Evolutionary conservation across 176 grass and related monocot genomes (phyloP).

Genomic region (Eleusine indica): DNA sequence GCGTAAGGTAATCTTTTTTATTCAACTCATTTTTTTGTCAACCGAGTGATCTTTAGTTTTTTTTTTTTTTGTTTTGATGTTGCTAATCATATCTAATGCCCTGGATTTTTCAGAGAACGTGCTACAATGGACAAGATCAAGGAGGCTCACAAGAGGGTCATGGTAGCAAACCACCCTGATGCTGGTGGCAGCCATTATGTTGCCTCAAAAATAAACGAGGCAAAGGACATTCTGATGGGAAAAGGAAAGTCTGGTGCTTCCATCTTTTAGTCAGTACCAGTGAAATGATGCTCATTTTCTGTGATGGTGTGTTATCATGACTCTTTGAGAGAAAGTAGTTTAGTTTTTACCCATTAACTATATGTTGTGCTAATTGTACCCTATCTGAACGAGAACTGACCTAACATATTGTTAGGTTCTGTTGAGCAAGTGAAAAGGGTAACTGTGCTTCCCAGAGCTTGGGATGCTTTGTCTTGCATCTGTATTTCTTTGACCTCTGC

Average conservation of each 20-base stretch:
- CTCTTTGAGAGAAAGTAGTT: conserved; percentile 7
- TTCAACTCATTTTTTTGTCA: background rate
- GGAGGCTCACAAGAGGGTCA: conserved; percentile 87
- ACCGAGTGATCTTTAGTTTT: conserved; percentile 5
- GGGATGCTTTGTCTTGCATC: background rate
- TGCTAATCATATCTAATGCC: conserved; percentile 7
- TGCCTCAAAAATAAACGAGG: conserved; percentile 84
- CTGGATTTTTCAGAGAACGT: conserved; percentile 60
- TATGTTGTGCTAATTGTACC: conserved; percentile 27
- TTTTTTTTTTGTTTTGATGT: background rate
- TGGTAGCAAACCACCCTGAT: conserved; percentile 93
- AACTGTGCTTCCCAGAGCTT: background rate
- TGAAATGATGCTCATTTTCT: background rate
- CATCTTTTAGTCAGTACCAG: conserved; percentile 42
- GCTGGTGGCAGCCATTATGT: conserved; percentile 92
- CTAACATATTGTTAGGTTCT: background rate
- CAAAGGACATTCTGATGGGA: conserved; percentile 77
- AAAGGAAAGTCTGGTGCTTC: conserved; percentile 57
- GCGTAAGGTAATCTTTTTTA: conserved; percentile 57
- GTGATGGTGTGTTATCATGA: background rate
- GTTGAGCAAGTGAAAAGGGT: background rate
- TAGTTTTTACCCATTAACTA: conserved; percentile 19
- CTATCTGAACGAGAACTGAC: conserved; percentile 23
- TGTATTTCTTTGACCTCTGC: background rate
- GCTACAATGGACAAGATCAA: conserved; percentile 75